Conservation (phyloP, 208 protist genomes). For the Leishmania tarentolae region DNA sequence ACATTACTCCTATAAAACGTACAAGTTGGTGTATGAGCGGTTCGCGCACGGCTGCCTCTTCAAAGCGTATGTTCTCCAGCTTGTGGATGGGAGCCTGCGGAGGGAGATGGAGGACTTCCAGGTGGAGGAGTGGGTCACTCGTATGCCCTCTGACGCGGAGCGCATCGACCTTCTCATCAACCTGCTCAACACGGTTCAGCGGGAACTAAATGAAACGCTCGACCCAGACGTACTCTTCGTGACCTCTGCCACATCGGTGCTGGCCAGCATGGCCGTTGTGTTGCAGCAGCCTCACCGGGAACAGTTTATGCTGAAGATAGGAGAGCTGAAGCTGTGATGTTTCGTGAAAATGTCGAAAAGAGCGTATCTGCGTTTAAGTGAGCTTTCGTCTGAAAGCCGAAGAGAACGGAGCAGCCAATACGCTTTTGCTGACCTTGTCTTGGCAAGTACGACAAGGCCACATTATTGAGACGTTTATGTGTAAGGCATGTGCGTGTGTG, state of each 20-base stretch:
- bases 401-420: neutral
- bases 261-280: slow-evolving; percentile 69
- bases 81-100: slow-evolving; percentile 60
- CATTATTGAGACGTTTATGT: neutral
- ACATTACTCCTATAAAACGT: slow-evolving; percentile 69
- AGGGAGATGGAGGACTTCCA: slow-evolving; percentile 54
- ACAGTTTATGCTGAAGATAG: slow-evolving; percentile 74
- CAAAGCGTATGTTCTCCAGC: slow-evolving; percentile 48
- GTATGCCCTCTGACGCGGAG: slow-evolving; percentile 55
- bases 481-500: neutral
- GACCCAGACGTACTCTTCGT: slow-evolving; percentile 85
- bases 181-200: slow-evolving; percentile 61
- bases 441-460: neutral
- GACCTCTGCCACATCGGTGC: slow-evolving; percentile 58
- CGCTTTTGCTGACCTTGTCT: neutral
- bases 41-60: slow-evolving; percentile 80
- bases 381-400: slow-evolving; percentile 9
- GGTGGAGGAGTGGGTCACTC: slow-evolving; percentile 52
- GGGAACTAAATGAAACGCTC: slow-evolving; percentile 53
- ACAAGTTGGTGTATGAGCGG: slow-evolving; percentile 78
- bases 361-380: neutral
- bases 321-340: slow-evolving; percentile 56
- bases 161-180: slow-evolving; percentile 77
- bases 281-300: slow-evolving; percentile 66
- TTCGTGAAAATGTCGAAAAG: neutral